These are phyloP conservation scores for Ephemerocybe angulata DNA, from an alignment of 768 basidiomycete genomes.

Conservation along the genomic window DNA sequence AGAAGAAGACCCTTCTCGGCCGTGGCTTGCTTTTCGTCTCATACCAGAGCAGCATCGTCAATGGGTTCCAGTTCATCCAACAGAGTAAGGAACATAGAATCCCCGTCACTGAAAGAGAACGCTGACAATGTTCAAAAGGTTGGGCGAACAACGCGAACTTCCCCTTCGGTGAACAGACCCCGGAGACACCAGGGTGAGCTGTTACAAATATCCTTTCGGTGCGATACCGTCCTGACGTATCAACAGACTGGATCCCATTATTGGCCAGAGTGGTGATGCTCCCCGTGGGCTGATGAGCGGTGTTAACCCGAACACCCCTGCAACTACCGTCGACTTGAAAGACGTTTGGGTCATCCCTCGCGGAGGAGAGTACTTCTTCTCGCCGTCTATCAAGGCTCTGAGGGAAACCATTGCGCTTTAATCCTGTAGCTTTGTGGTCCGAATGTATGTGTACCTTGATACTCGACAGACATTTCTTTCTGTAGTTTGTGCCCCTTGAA, in stretches of 20 bases:
- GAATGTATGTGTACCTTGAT: not conserved
- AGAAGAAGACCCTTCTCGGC: conserved; percentile 38
- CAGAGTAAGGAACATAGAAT: too few species aligned
- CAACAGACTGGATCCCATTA: conserved; percentile 45
- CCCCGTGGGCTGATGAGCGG: conserved; percentile 21
- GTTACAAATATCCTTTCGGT: too few species aligned
- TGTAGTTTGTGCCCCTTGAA: too few species aligned
- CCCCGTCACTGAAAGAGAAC: too few species aligned
- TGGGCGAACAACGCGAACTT: conserved; percentile 39
- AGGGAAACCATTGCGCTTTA: conserved; percentile 19
- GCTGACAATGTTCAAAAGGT: conserved; percentile 15
- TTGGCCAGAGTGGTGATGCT: conserved; percentile 27
- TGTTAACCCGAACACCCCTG: conserved; percentile 30
- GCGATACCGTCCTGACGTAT: not conserved
- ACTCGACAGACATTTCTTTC: too few species aligned
- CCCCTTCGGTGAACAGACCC: conserved; percentile 27
- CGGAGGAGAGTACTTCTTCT: conserved; percentile 54
- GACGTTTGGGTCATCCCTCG: conserved; percentile 38
- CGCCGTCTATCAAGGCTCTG: conserved; percentile 45
- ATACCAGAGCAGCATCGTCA: conserved; percentile 38
- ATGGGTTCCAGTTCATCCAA: conserved; percentile 43
- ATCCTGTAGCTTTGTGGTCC: not conserved
- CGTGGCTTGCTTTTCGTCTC: conserved; percentile 46
- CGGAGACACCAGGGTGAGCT: conserved; percentile 31
- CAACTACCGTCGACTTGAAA: conserved; percentile 25